Conservation (phyloP, 2,329 filamentous ascomycete species). For the Aspergillus sp. region DNA sequence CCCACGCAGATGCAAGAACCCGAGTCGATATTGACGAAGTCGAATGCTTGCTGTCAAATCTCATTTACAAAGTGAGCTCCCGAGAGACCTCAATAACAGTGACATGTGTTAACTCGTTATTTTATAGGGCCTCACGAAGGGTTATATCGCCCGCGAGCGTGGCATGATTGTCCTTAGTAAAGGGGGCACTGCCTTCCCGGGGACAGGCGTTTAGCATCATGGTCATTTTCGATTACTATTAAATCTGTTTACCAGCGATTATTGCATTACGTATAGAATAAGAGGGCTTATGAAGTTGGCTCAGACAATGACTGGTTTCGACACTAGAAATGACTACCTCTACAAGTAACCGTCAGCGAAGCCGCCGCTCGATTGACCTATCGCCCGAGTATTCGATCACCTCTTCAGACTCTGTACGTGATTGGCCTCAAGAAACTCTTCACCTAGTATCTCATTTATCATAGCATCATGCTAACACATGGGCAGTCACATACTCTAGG, state of each 20-base stretch:
- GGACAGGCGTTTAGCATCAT: constrained; percentile 65
- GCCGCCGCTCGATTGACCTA: too few relatives aligned
- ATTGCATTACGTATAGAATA: not conserved
- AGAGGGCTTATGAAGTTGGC: not conserved
- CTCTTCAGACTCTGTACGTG: too few relatives aligned
- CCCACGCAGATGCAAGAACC: constrained; percentile 50
- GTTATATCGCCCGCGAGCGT: constrained; percentile 90
- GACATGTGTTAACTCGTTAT: constrained; percentile 12
- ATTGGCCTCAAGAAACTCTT: not conserved
- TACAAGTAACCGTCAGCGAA: too few relatives aligned
- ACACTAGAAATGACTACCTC: not conserved
- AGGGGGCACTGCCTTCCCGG: constrained; percentile 80
- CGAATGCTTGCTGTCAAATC: constrained; percentile 89
- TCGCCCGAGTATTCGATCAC: too few relatives aligned
- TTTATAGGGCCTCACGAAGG: constrained; percentile 87
- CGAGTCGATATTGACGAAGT: constrained; percentile 85
- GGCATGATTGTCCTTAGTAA: constrained; percentile 92
- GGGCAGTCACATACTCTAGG: not conserved
- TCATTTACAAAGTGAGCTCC: constrained; percentile 85
- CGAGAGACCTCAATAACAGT: not conserved
- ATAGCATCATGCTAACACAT: not conserved
- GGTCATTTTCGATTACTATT: not conserved
- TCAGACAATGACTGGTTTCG: not conserved
- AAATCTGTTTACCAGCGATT: not conserved
- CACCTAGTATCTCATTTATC: not conserved